Conservation (phyloP, 129 eudicot genomes). For the Centella asiatica region DNA sequence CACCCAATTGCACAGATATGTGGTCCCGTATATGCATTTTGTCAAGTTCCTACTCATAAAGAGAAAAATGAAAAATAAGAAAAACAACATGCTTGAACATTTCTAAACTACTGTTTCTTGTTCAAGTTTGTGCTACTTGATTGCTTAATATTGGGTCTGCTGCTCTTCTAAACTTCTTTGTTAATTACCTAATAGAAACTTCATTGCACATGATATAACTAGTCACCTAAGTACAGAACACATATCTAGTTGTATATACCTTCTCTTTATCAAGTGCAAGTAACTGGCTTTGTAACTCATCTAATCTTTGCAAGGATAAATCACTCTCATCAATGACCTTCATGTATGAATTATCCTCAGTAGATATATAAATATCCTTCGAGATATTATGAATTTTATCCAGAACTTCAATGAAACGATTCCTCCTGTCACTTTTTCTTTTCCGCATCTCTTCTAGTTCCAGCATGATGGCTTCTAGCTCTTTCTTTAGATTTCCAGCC, state of each 20-base stretch:
- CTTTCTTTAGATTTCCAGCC: constrained; percentile 38
- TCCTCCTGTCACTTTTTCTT: constrained; percentile 49
- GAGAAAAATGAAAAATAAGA: too few relatives aligned
- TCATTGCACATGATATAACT: background rate
- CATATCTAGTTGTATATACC: constrained; percentile 18
- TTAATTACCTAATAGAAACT: background rate
- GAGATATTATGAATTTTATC: constrained; percentile 37
- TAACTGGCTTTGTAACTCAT: constrained; percentile 38
- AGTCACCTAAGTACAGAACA: background rate
- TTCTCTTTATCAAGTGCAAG: constrained; percentile 55
- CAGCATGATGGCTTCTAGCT: constrained; percentile 47
- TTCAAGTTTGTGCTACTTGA: background rate
- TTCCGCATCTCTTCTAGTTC: constrained; percentile 53
- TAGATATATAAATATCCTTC: constrained; percentile 35
- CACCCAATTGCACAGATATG: too few relatives aligned
- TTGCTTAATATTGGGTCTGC: too few relatives aligned
- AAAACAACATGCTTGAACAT: too few relatives aligned
- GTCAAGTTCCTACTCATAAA: too few relatives aligned
- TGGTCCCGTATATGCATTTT: too few relatives aligned
- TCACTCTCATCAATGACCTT: constrained; percentile 43
- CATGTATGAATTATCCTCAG: constrained; percentile 14
- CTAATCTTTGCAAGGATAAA: constrained; percentile 51
- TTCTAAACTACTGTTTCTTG: too few relatives aligned
- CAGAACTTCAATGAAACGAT: constrained; percentile 43
- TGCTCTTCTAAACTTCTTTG: background rate